Base-by-base conservation (phyloP, 441 rosid species). In the Capsella rubella region DNA sequence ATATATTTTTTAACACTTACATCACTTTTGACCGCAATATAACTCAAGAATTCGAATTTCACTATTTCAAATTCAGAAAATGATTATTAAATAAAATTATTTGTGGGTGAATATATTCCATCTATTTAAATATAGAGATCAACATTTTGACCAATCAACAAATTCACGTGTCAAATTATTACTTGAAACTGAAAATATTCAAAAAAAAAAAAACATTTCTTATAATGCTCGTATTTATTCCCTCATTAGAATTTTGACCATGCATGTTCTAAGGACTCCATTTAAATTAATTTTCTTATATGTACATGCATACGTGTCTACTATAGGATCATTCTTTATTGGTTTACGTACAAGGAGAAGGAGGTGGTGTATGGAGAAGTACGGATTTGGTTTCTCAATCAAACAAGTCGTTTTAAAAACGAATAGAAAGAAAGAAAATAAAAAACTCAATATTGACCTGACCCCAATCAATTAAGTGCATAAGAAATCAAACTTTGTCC, bases 361-460 rank as follows among this genome's bases (percentile, higher is more conserved):
- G 54, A 39, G 63, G 54, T 66, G 27, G n/a, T 73, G 66, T 15
- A 18, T 39, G 54, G 66, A 65, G 71, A 55, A 46, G 58, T 27
- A 55, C 71, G 49, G 50, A 15, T 46, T 55, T 55, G 51, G 40
- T 55, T 55, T 25, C 51, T 53, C 64, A 42, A 51, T 11, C 60
- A 50, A 21, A 54, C 55, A 18, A 32, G 18, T 31, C 51, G 2
- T 18, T 11, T 37, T 7, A 15, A 4, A 28, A 21, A 21, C 25
- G 0, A 52, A 60, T 15, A n/a, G 25, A 42, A 29, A 0, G 40
- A 28, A 21, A 35, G 7, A 10, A 12, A 42, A 13, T 4, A 3
- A 42, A 42, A 11, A 21, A 21, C 25, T 21, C 25, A 21, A 21
- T 21, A 18, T 18, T 18, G 21, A 18, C 21, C 21, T 18, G 21